Conservation (phyloP, 2,329 filamentous ascomycete genomes). For the Stagonosporopsis chrysanthemi region DNA sequence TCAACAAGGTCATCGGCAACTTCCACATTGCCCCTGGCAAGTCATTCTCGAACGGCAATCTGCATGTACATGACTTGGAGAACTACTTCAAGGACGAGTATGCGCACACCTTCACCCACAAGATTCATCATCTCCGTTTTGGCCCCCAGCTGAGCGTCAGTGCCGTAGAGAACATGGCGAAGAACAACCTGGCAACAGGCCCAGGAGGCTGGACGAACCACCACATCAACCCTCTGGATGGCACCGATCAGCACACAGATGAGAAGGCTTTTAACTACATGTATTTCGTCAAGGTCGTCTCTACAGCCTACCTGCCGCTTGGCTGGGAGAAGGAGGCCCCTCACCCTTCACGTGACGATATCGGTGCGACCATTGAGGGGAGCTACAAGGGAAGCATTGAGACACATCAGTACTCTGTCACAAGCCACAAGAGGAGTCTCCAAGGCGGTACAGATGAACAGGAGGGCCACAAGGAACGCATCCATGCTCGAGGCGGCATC, state of each 20-base stretch:
- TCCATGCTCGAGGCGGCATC: conserved; percentile 90
- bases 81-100: conserved; percentile 82
- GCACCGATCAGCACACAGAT: conserved; percentile 75
- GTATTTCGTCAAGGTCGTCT: conserved; percentile 99
- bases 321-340: conserved; percentile 74
- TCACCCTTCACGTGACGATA: conserved; percentile 53
- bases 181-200: conserved; percentile 62
- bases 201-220: conserved; percentile 79
- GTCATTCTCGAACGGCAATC: conserved; percentile 93
- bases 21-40: conserved; percentile 97
- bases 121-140: conserved; percentile 88
- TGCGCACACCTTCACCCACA: conserved; percentile 87
- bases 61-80: conserved; percentile 97
- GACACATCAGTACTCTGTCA: conserved; percentile 98
- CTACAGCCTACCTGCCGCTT: conserved; percentile 90
- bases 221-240: conserved; percentile 90
- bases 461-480: conserved; percentile 89
- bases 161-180: conserved; percentile 56
- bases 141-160: conserved; percentile 86
- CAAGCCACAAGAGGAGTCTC: conserved; percentile 91
- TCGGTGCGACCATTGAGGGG: conserved; percentile 48
- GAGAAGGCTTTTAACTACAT: conserved; percentile 95
- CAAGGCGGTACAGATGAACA: conserved; percentile 81
- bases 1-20: conserved; percentile 98
- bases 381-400: conserved; percentile 87